Evolutionary conservation across 192 early-diverging fungal genomes (phyloP), one percentile per base, ranked within the genome.

Genomic region (Powellomyces hirtus): DNA sequence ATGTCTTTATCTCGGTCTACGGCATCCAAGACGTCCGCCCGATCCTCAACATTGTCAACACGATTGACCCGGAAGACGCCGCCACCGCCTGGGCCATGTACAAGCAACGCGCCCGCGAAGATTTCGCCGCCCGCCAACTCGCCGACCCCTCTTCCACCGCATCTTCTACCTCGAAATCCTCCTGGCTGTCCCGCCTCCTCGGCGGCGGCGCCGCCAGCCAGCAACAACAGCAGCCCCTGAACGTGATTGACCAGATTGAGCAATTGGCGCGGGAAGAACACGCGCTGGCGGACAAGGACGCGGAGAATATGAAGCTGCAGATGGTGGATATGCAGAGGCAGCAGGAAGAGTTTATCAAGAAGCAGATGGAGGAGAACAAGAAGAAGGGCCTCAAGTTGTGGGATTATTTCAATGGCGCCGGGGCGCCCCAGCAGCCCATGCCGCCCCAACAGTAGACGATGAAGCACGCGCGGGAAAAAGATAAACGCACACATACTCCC

Each of bases 281-380:
- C 40, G 85, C 85, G 14, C 11, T 67, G 24, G 77, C 81, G 45
- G 84, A 81, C 52, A 85, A 88, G 66, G 90, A 96, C 62, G 88
- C 89, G 51, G 68, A 79, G 60, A 72, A 87, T 33, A 80, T 88
- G 73, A 79, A 84, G 72, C 77, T 89, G 77, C 79, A 82, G 64
- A 86, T 89, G 75, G 80, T 84, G 64, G 86, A 89, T 36, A 53
- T 78, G 53, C 71, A 80, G 50, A 77, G 88, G 62, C 72, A 89
- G 70, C 88, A 88, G 79, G 77, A 85, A 65, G 83, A 93, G 80
- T 75, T 75, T 73, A 70, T 73, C 74, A 62, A 80, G 81, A 71
- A 85, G 76, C 82, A 91, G 87, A 81, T 96, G 80, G 90, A 93
- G 79, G 90, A 91, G 59, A 92, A 96, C 91, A 91, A 89, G 72